Evolutionary conservation across 2,329 filamentous ascomycete species (phyloP), one percentile per base, ranked within the genome.

Genomic region (Paecilomyces niveus): DNA sequence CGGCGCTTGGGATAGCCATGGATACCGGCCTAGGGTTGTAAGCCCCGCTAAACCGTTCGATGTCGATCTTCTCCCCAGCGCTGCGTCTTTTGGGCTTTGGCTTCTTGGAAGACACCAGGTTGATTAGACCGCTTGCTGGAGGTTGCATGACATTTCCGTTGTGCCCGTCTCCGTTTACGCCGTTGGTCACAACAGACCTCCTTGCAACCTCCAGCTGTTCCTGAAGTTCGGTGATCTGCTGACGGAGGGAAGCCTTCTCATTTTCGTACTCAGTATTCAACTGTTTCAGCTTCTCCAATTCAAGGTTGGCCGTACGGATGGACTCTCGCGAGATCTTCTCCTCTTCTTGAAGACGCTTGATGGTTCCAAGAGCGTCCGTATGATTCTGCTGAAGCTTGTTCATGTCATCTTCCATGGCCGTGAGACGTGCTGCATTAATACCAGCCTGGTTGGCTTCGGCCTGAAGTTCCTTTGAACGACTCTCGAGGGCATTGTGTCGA

Each of bases 361-460:
- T 90, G 72, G 92, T 97, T 62, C 86, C 83, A 3, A 89, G 87
- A 61, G 92, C 95, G 71, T 99, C 94, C 58, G 95, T 90, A 75
- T 96, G 95, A 70, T 85, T 94, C 61, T 84, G 80, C 75, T 97
- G 92, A 54, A 97, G 81, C 75, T 90, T 92, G 79, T 87, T 88
- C 89, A 97, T 96, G 70, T 99, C 94, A 66, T 92, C 89, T 73
- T 99, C 94, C 86, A 97, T 90, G 54, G 89, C 90, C 67, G 89
- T 87, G 57, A 99, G 81, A 65, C 91, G 89, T 63, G 94, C 94
- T 56, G 93, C 92, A 2, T 90, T 90, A 68, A 97, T 97, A 77
- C 94, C 94, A 57, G 93, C 94, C 78, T 97, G 93, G 75, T 99
- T 99, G 61, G 94, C 94, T 75, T 99, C 94, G 33, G 89, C 88